These are phyloP conservation scores for Cyanidioschyzon merolae DNA, from an alignment of 23 red algal genomes.

Conservation along the genomic window DNA sequence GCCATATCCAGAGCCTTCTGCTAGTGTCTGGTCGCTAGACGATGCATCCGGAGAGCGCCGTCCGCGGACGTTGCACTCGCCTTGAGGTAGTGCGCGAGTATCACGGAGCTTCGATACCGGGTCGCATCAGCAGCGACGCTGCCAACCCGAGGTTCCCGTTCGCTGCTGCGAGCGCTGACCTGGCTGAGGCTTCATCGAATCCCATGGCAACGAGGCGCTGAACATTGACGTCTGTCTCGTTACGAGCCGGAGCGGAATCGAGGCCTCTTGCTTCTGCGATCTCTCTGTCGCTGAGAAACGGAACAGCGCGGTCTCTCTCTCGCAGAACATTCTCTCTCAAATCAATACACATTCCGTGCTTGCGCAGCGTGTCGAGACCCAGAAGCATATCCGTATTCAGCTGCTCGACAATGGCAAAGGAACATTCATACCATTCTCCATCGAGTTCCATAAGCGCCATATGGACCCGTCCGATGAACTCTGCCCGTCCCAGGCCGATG, in stretches of 20 bases:
- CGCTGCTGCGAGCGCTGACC: conserved; percentile 21
- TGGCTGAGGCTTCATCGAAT: conserved; percentile 26
- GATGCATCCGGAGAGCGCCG: no score
- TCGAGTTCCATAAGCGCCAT: conserved; percentile 53
- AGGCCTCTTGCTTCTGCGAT: conserved; percentile 17
- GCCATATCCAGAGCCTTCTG: no score
- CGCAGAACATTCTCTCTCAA: conserved; percentile 44
- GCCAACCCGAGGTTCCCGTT: conserved; percentile 51
- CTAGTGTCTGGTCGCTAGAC: no score
- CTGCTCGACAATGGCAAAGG: conserved; percentile 85
- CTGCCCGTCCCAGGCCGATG: conserved; percentile 62
- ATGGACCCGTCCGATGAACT: conserved; percentile 71
- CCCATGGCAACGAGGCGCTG: conserved; percentile 19
- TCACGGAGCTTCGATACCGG: no score
- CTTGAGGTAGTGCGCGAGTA: no score
- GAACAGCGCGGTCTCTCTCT: conserved; percentile 29
- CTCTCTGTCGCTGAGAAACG: conserved; percentile 62
- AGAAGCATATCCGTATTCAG: conserved; percentile 67
- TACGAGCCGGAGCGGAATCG: not conserved
- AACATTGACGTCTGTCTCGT: not conserved
- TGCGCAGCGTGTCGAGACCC: conserved; percentile 84
- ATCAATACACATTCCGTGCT: conserved; percentile 68
- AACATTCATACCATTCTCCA: conserved; percentile 39
- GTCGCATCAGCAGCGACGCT: conserved; percentile 24
- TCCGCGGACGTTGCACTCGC: no score